These are phyloP conservation scores for Boletellus sp. DNA, from an alignment of 1,284 basidiomycete genomes.

Conservation along the genomic window DNA sequence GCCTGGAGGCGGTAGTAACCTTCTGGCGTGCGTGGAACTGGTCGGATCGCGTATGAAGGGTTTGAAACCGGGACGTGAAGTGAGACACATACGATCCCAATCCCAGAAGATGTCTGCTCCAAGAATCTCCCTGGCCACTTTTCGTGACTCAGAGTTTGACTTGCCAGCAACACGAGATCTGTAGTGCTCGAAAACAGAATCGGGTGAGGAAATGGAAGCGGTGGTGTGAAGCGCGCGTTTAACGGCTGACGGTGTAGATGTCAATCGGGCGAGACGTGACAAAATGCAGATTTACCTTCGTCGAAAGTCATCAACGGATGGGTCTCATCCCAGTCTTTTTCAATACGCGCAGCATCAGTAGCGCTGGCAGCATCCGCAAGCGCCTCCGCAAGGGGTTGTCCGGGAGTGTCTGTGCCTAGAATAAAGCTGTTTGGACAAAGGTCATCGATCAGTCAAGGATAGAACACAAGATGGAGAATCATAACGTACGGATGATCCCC, in stretches of 20 bases:
- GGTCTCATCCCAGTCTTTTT: conserved; percentile 73
- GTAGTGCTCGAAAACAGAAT: conserved; percentile 65
- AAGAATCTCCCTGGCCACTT: conserved; percentile 69
- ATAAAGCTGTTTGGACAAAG: conserved; percentile 55
- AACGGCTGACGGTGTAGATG: conserved; percentile 47
- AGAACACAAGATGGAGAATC: conserved; percentile 19
- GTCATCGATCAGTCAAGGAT: conserved; percentile 7
- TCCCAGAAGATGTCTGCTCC: conserved; percentile 73
- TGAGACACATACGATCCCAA: conserved; percentile 69
- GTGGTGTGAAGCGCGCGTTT: conserved; percentile 35
- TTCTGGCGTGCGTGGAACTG: conserved; percentile 84
- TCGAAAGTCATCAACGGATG: conserved; percentile 82
- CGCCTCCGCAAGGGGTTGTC: conserved; percentile 69
- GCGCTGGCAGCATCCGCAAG: conserved; percentile 72
- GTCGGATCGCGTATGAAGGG: conserved; percentile 3
- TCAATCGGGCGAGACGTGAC: conserved; percentile 2
- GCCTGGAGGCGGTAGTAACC: conserved; percentile 89
- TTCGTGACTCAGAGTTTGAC: conserved; percentile 73
- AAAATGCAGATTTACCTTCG: conserved; percentile 51
- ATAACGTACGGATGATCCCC: conserved; percentile 51
- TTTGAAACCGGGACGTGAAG: not conserved
- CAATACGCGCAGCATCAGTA: conserved; percentile 70
- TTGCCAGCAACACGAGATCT: conserved; percentile 58
- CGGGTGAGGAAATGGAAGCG: conserved; percentile 33
- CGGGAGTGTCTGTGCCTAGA: conserved; percentile 59